Conservation (phyloP, 2,329 filamentous ascomycete species). For the Pseudogymnoascus sp. region DNA sequence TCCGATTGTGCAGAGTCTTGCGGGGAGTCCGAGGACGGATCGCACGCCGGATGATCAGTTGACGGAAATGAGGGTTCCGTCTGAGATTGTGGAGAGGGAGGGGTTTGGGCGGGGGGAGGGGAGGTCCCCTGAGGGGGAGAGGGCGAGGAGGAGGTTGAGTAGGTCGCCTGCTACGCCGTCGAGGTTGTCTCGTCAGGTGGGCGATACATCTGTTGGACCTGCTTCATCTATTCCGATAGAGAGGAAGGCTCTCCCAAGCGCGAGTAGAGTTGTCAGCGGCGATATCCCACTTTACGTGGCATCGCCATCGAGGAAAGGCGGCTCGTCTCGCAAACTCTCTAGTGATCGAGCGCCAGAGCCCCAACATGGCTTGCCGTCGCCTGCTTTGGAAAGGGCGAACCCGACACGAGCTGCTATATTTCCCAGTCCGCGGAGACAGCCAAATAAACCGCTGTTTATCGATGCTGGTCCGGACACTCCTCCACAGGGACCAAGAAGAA, state of each 20-base stretch:
- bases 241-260: neutral
- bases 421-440: neutral
- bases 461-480: neutral
- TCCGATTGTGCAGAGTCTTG: slow-evolving; percentile 33
- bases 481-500: neutral
- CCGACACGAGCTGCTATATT: neutral
- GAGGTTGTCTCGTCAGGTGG: neutral
- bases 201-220: neutral
- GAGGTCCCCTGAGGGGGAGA: neutral
- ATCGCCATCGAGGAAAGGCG: neutral
- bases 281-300: neutral
- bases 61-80: neutral
- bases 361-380: neutral
- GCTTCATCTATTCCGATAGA: neutral
- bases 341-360: neutral
- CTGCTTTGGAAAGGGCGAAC: neutral
- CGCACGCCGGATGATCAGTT: neutral
- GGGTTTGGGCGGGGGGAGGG: neutral
- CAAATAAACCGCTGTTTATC: neutral
- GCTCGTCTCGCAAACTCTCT: neutral
- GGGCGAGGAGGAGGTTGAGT: neutral
- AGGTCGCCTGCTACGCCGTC: neutral
- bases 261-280: neutral
- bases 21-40: neutral
- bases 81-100: neutral